phyloP scores from a whole-genome alignment of 106 monocot genomes.

The Gastrodia elata region DNA sequence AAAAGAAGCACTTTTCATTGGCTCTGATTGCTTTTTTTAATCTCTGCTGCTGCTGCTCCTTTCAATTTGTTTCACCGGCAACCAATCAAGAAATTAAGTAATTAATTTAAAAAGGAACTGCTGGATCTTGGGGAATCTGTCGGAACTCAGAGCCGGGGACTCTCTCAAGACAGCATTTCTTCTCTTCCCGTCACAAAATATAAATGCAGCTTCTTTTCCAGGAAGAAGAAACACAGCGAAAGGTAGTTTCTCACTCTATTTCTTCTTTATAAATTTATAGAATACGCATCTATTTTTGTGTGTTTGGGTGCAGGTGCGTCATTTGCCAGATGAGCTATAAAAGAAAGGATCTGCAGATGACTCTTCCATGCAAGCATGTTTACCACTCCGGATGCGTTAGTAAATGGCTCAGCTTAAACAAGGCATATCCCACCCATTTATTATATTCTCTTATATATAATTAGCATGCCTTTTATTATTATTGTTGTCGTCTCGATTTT shows the following conservation, averaged over 20 bases:
- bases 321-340: conserved; percentile 98
- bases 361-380: conserved; percentile 84
- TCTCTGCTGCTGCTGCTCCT: not conserved
- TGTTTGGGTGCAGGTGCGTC: conserved; percentile 51
- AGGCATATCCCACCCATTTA: conserved; percentile 19
- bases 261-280: not conserved
- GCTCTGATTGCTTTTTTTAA: no score
- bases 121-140: conserved; percentile 97
- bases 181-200: conserved; percentile 81
- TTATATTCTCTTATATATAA: no score
- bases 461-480: no score
- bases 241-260: conserved; percentile 54
- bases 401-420: conserved; percentile 85
- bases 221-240: conserved; percentile 56
- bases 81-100: no score
- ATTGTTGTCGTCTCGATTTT: no score
- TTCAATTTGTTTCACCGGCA: not conserved
- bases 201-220: conserved; percentile 82
- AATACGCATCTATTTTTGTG: not conserved
- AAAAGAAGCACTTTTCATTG: no score
- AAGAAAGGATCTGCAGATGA: conserved; percentile 87
- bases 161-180: conserved; percentile 73
- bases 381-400: conserved; percentile 75
- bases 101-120: conserved; percentile 52
- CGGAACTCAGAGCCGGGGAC: conserved; percentile 84